These are phyloP conservation scores for Hebeloma cylindrosporum DNA, from an alignment of 768 basidiomycete genomes.

Conservation along the genomic window DNA sequence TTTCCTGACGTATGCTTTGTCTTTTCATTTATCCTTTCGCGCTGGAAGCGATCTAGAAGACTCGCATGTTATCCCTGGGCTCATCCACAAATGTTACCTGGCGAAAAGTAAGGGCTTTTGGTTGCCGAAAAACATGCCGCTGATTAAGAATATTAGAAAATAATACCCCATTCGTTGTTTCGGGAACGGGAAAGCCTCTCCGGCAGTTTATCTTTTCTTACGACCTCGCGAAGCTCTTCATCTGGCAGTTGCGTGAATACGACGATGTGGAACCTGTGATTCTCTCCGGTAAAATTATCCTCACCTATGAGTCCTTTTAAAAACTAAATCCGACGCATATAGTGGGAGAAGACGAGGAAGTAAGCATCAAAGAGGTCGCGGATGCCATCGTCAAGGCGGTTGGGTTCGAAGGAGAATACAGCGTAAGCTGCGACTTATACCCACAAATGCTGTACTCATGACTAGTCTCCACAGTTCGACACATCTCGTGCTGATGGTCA, in stretches of 20 bases:
- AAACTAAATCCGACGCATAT: slow-evolving; percentile 6
- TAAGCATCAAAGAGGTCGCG: slow-evolving; percentile 88
- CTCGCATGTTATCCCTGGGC: slow-evolving; percentile 91
- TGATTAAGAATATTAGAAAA: slow-evolving; percentile 49
- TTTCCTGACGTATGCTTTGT: background rate
- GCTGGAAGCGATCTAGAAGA: slow-evolving; percentile 75
- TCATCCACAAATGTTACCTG: slow-evolving; percentile 91
- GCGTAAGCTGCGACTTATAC: slow-evolving; percentile 42
- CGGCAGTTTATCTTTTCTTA: slow-evolving; percentile 98
- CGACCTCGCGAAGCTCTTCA: slow-evolving; percentile 93
- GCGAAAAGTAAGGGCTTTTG: slow-evolving; percentile 66
- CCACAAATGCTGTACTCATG: slow-evolving; percentile 1
- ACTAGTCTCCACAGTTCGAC: slow-evolving; percentile 62
- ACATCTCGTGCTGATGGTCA: slow-evolving; percentile 86
- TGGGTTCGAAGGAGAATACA: slow-evolving; percentile 74
- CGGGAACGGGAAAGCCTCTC: slow-evolving; percentile 88
- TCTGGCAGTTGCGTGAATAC: slow-evolving; percentile 90
- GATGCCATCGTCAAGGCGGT: slow-evolving; percentile 88
- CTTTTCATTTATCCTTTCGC: slow-evolving; percentile 6
- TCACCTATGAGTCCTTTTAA: background rate
- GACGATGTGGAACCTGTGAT: slow-evolving; percentile 92
- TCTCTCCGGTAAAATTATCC: slow-evolving; percentile 61
- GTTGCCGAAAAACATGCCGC: background rate
- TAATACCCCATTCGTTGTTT: slow-evolving; percentile 81
- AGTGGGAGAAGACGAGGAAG: slow-evolving; percentile 94